Evolutionary conservation across 306 rosid species (phyloP), one percentile per base, ranked within the genome.

Genomic region (Pterocarpus macrocarpus): DNA sequence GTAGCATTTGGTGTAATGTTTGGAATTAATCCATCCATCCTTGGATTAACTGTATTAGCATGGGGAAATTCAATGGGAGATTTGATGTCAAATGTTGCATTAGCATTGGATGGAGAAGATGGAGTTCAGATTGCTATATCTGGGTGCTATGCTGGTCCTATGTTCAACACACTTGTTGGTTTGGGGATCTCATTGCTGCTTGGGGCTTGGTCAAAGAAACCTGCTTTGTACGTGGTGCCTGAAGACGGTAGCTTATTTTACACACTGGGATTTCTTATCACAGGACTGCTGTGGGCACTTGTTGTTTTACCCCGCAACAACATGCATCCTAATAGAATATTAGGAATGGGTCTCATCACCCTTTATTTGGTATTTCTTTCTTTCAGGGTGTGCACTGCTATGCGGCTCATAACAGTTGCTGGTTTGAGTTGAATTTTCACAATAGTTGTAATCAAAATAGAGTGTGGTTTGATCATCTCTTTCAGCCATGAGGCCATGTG

Each of bases 31-130:
- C 99, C 99, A 45, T 96, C 99, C 66, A 88, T 96, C 78, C 95
- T 96, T 39, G 99, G 97, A 70, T 83, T 93, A 75, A 96, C 99
- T 6, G 98, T 96, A 63, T 82, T 93, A 81, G 99, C 99, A 57
- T 96, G 99, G 99, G 99, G 98, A 50, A 93, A 93, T 75, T 96
- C 99, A 35, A 93, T 90, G 97, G 99, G 99, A 39, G 99, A 96
- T 86, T 84, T 96, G 82, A 90, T 87, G 92, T 93, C 99, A 9
- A 96, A 96, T 84, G 79, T 91, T 55, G 94, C 98, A 75, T 81
- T 96, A 79, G 94, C 98, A 41, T 86, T 89, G 80, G 91, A 89
- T 38, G 99, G 97, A 41, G 94, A 74, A 66, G 98, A 92, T 52
- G 96, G 99, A 64, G 88, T 96, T 75, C 99, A 96, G 86, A 96